Conservation (phyloP, 1,284 basidiomycete species). For the Tilletia indica region DNA sequence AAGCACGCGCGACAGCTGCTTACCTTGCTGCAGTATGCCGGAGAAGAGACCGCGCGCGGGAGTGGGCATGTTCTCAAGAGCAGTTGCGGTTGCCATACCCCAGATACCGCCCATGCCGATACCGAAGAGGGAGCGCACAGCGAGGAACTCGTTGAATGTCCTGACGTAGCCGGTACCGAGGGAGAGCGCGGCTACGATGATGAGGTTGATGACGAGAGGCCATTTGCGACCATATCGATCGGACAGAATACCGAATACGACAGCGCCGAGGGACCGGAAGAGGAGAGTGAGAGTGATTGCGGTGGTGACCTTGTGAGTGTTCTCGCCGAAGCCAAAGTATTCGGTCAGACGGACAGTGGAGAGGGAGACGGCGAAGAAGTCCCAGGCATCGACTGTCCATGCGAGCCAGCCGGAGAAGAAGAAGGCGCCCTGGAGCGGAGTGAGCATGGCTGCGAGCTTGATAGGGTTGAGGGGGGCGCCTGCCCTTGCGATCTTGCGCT, state of each 20-base stretch:
- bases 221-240: slow-evolving; percentile 83
- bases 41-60: slow-evolving; percentile 80
- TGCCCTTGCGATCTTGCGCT: slow-evolving; percentile 39
- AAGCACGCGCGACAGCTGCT: no score
- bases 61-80: slow-evolving; percentile 84
- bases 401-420: slow-evolving; percentile 49
- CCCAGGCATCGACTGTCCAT: slow-evolving; percentile 49
- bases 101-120: slow-evolving; percentile 66
- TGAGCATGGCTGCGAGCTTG: slow-evolving; percentile 44
- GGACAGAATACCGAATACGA: slow-evolving; percentile 66
- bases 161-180: slow-evolving; percentile 66
- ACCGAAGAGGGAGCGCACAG: slow-evolving; percentile 57
- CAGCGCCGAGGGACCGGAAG: slow-evolving; percentile 81
- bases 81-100: slow-evolving; percentile 59
- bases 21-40: slow-evolving; percentile 73
- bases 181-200: slow-evolving; percentile 63
- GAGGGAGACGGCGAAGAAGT: slow-evolving; percentile 52
- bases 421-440: slow-evolving; percentile 36
- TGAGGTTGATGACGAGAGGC: slow-evolving; percentile 74
- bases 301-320: slow-evolving; percentile 38
- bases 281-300: slow-evolving; percentile 89
- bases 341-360: slow-evolving; percentile 32
- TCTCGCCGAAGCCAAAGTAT: slow-evolving; percentile 25
- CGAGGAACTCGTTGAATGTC: slow-evolving; percentile 60
- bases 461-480: slow-evolving; percentile 49